Evolutionary conservation across 2,329 filamentous ascomycete genomes (phyloP), one percentile per base, ranked within the genome.

Genomic region (Diaporthe amygdali): DNA sequence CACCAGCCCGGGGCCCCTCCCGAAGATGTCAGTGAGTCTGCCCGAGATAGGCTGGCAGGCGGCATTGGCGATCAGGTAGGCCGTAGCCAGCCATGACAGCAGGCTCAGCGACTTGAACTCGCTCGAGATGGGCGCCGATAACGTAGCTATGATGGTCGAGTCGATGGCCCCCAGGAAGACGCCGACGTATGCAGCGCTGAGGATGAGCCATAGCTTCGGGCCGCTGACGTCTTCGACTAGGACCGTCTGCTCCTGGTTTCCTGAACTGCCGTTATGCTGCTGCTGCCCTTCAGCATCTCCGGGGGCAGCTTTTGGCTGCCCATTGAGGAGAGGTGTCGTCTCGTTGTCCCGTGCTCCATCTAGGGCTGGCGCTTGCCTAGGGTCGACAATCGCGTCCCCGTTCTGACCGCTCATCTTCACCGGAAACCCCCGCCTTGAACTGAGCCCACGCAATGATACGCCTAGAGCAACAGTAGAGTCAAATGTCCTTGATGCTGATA

Each of bases 51-150:
- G 95, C 80, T 97, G 95, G 76, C 91, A 94, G 0, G 94, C 94
- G 2, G 95, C 93, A 80, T 96, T 97, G 75, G 94, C 92, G 77
- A 97, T 95, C 34, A 97, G 88, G 79, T 97, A 97, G 25, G 94
- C 92, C 0, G 94, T 93, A 0, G 94, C 95, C 9, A 97, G 90
- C 95, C 95, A 97, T 0, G 94, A 95, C 54, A 97, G 87, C 5
- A 96, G 86, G 25, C 91, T 92, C 34, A 97, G 89, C 1, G 94
- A 97, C 71, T 91, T 86, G 82, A 97, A 97, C 52, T 92, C 92
- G 78, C 91, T 93, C 30, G 93, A 93, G 74, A 98, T 97, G 9
- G 95, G 94, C 0, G 90, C 93, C 0, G 93, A 92, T 1, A 97
- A 87, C 0, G 95, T 97, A 10, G 95, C 94, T 75, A 97, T 94